Evolutionary conservation across 495 filamentous ascomycete species (phyloP).

Genomic region (Annulohypoxylon nitens): DNA sequence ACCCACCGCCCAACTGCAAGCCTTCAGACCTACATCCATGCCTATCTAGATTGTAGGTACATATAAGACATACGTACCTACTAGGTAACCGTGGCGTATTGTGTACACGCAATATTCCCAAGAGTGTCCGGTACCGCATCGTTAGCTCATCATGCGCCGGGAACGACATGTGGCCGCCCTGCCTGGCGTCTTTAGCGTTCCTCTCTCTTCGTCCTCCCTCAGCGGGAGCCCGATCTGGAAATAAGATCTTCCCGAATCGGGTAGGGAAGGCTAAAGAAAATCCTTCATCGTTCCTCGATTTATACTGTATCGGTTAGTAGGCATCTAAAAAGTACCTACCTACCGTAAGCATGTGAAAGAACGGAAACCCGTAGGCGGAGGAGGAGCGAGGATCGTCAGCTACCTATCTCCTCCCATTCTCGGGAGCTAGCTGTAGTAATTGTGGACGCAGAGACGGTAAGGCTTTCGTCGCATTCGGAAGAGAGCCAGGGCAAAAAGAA

Average conservation of each 20-base stretch:
- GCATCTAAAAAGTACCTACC: background rate
- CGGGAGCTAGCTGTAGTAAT: slow-evolving; percentile 1
- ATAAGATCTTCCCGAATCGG: slow-evolving; percentile 18
- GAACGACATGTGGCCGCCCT: slow-evolving; percentile 38
- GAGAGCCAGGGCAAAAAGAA: background rate
- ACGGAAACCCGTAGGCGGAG: background rate
- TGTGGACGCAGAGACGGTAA: background rate
- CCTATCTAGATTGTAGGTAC: background rate
- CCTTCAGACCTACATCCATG: background rate
- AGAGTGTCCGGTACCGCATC: slow-evolving; percentile 10
- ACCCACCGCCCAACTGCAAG: background rate
- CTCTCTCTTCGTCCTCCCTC: background rate
- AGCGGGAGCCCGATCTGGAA: slow-evolving; percentile 22
- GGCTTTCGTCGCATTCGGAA: slow-evolving; percentile 12
- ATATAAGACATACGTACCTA: background rate
- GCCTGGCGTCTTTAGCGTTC: background rate
- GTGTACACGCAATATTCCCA: slow-evolving; percentile 1
- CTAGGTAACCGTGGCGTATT: background rate
- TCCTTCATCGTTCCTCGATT: background rate
- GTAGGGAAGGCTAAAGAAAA: slow-evolving; percentile 11
- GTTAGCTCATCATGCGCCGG: slow-evolving; percentile 24
- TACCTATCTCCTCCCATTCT: slow-evolving; percentile 11
- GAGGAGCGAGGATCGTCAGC: slow-evolving; percentile 1
- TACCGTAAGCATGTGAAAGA: background rate
- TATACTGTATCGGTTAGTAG: background rate